Base-by-base conservation (phyloP, 2,329 filamentous ascomycete species). In the Acrocalymma vagum region DNA sequence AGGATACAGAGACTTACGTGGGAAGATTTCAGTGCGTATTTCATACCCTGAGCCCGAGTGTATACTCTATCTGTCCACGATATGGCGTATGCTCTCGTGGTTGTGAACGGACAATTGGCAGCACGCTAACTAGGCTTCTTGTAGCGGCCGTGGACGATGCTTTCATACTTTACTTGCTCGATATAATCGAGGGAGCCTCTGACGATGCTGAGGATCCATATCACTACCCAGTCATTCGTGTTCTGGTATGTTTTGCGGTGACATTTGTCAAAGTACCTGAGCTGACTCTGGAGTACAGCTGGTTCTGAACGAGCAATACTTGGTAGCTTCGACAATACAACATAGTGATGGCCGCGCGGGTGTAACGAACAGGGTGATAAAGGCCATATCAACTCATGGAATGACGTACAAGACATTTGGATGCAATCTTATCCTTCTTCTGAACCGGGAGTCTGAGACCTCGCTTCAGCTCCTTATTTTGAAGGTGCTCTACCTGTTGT, bases 251-350 rank as follows among this genome's bases (percentile, higher is more conserved):
- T 76, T n/a, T n/a, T n/a, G n/a, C n/a, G n/a, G n/a, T n/a, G n/a
- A 10, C 13, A 16, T n/a, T 29, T 13, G 15, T 14, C 11, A 2
- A 6, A 14, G 8, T 35, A 16, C n/a, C 29, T 15, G 6, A 20
- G 11, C 36, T 53, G 25, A 49, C 38, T 28, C 17, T 38, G 13
- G 13, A 22, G 9, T 10, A 35, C 53, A 95, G 90, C 82, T 99
- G 58, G 92, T 97, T 18, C 74, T 99, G 52, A 99, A 99, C 71
- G 94, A 99, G 70, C 94, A 99, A 71, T 99, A 96, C 71, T 95
- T 99, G 88, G 85, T 97, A 39, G 81, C 79, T 17, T 76, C 80
- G 77, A 54, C 69, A 60, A 55, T 67, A 58, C 53, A 63, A 52
- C 38, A 60, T 42, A 45, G 50, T 40, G 42, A 67, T 20, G 72